Conservation (phyloP, 768 basidiomycete genomes). For the Mycena maculata region DNA sequence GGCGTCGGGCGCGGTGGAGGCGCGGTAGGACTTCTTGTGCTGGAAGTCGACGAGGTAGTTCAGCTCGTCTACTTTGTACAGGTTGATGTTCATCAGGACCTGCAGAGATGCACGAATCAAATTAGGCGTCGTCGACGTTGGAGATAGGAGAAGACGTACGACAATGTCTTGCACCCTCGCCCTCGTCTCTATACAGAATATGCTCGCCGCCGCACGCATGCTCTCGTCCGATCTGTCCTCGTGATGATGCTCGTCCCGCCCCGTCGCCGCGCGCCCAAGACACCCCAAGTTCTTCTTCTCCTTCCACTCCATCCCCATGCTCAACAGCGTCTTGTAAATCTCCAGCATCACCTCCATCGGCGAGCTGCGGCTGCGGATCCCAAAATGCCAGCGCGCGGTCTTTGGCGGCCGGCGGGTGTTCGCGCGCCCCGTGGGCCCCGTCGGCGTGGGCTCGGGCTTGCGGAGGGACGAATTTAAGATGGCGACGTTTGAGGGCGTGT, state of each 20-base stretch:
- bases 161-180: constrained; percentile 92
- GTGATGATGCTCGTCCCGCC: constrained; percentile 61
- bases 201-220: constrained; percentile 74
- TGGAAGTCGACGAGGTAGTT: constrained; percentile 99
- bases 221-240: constrained; percentile 74
- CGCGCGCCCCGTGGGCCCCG: constrained; percentile 32
- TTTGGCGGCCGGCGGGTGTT: constrained; percentile 51
- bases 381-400: constrained; percentile 88
- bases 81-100: constrained; percentile 97
- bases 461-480: constrained; percentile 90
- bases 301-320: constrained; percentile 97
- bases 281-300: constrained; percentile 86
- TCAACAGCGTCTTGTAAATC: constrained; percentile 92
- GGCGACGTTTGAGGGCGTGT: constrained; percentile 69
- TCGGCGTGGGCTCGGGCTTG: constrained; percentile 39
- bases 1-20: constrained; percentile 72
- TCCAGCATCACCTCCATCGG: constrained; percentile 99
- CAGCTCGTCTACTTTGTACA: constrained; percentile 95
- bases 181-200: constrained; percentile 95
- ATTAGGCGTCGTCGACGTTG: neutral
- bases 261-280: constrained; percentile 57
- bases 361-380: constrained; percentile 91
- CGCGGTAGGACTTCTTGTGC: constrained; percentile 94
- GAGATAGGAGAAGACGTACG: constrained; percentile 61
- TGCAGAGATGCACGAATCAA: constrained; percentile 43